Evolutionary conservation across 495 filamentous ascomycete genomes (phyloP).

Genomic region (Rhizodiscina lignyota): DNA sequence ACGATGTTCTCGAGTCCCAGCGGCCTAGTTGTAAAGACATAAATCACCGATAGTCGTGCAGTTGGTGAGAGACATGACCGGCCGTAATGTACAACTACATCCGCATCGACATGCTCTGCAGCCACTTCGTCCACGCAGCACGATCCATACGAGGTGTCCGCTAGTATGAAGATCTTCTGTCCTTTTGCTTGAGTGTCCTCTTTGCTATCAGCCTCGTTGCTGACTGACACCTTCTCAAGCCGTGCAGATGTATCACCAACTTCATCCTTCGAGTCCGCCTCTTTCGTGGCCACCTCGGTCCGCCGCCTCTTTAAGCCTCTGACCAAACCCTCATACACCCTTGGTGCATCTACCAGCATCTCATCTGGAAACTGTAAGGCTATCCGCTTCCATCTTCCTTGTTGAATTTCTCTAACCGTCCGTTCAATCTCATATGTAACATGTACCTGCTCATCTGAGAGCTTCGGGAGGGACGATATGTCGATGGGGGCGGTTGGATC

Average conservation of each 20-base stretch:
- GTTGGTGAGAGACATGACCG: slow-evolving; percentile 85
- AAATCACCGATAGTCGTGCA: slow-evolving; percentile 72
- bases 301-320: slow-evolving; percentile 29
- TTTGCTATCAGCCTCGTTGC: slow-evolving; percentile 1
- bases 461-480: slow-evolving; percentile 8
- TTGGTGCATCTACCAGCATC: slow-evolving; percentile 72
- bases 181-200: slow-evolving; percentile 16
- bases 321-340: slow-evolving; percentile 54
- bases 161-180: slow-evolving; percentile 65
- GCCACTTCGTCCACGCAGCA: slow-evolving; percentile 98
- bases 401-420: slow-evolving; percentile 57
- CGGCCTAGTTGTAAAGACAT: slow-evolving; percentile 66
- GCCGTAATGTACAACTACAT: slow-evolving; percentile 90
- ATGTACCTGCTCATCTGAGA: slow-evolving; percentile 54
- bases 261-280: background rate
- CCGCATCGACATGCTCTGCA: slow-evolving; percentile 80
- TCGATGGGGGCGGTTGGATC: slow-evolving; percentile 27
- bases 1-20: slow-evolving; percentile 42
- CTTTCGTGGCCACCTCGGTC: background rate
- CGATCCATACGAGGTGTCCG: slow-evolving; percentile 89
- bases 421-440: slow-evolving; percentile 75
- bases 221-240: slow-evolving; percentile 1
- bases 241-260: background rate
- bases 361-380: slow-evolving; percentile 90
- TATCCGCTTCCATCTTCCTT: slow-evolving; percentile 55